Evolutionary conservation across 2,329 filamentous ascomycete genomes (phyloP).

Genomic region (Alternaria sp.): DNA sequence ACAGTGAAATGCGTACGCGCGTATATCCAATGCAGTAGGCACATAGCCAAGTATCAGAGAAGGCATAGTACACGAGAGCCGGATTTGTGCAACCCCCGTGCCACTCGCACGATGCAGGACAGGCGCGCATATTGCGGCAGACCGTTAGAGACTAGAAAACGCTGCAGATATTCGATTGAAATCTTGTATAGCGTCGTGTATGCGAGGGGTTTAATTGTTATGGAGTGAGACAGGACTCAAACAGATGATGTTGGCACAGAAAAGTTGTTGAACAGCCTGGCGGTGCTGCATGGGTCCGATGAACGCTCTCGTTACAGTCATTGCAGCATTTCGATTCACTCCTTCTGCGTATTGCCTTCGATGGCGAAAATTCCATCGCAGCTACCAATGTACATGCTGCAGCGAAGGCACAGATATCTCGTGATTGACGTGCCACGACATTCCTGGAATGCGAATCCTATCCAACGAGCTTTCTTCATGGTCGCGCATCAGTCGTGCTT

Average conservation of each 20-base stretch:
- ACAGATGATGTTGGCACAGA: background rate
- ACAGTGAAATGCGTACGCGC: background rate
- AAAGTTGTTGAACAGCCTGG: background rate
- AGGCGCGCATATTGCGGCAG: background rate
- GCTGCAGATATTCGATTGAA: background rate
- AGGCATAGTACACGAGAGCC: conserved; percentile 7
- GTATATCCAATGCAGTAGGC: conserved; percentile 7
- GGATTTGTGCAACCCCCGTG: conserved; percentile 3
- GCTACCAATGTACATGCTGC: background rate
- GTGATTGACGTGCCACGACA: background rate
- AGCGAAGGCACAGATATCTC: background rate
- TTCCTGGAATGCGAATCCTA: background rate
- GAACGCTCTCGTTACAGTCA: background rate
- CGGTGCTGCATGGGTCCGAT: background rate
- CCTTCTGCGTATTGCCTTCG: background rate
- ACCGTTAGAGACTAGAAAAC: background rate
- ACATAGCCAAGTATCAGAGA: conserved; percentile 13
- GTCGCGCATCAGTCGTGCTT: background rate
- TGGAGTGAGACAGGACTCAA: background rate
- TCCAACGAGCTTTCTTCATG: background rate
- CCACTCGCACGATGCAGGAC: conserved; percentile 7
- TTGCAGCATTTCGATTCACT: background rate
- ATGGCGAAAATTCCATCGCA: background rate
- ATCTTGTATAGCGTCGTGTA: background rate
- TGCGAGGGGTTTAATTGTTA: background rate